These are phyloP conservation scores for Opeltia flavorubescens DNA, from an alignment of 495 filamentous ascomycete species.

Conservation along the genomic window DNA sequence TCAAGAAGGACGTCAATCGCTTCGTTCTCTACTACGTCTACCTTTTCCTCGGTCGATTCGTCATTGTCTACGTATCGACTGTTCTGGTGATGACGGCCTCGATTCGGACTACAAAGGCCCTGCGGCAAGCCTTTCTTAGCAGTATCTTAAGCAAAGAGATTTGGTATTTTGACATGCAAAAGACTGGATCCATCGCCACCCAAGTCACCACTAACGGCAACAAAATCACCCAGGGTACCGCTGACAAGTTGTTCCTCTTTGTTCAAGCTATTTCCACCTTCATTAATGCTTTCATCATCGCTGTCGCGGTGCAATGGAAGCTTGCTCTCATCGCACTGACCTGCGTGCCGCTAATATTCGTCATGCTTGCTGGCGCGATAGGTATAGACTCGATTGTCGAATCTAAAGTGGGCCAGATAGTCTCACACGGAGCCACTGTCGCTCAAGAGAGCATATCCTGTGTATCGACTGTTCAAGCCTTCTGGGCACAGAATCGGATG, in stretches of 20 bases:
- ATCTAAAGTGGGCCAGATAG: constrained; percentile 17
- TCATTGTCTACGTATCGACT: constrained; percentile 20
- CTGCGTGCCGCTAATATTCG: constrained; percentile 27
- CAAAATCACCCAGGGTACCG: constrained; percentile 29
- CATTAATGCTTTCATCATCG: constrained; percentile 35
- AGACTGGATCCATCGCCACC: constrained; percentile 15
- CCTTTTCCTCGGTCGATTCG: constrained; percentile 27
- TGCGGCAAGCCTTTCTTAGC: constrained; percentile 16
- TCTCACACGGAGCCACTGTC: constrained; percentile 24
- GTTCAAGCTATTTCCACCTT: constrained; percentile 35
- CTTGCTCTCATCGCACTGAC: constrained; percentile 31
- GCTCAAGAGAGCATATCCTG: constrained; percentile 35
- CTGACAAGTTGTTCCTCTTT: constrained; percentile 36
- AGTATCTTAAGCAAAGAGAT: constrained; percentile 18
- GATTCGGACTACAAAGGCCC: constrained; percentile 17
- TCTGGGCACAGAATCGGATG: constrained; percentile 29
- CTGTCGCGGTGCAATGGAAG: constrained; percentile 33
- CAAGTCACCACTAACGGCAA: constrained; percentile 27
- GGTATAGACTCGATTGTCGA: constrained; percentile 16
- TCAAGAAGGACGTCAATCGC: constrained; percentile 15
- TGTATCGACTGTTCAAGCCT: constrained; percentile 39
- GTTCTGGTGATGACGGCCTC: constrained; percentile 20
- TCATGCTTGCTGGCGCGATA: constrained; percentile 19
- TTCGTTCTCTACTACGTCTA: constrained; percentile 18
- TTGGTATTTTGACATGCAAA: constrained; percentile 16